Conservation (phyloP, 2,329 filamentous ascomycete species). For the Aspergillus sp. region DNA sequence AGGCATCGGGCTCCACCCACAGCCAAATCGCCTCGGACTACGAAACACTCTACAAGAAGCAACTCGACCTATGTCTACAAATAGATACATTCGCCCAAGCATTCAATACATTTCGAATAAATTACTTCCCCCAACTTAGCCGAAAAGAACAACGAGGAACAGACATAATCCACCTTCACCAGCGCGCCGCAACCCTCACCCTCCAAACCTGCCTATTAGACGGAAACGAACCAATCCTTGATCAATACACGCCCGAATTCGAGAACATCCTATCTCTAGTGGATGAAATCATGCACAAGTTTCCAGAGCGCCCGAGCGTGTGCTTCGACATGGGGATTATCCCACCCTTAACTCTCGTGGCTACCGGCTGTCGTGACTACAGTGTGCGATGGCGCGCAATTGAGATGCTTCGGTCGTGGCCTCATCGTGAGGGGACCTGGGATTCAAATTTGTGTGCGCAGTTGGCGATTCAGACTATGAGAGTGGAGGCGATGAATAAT, state of each 20-base stretch:
- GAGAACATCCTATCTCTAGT: conserved; percentile 1
- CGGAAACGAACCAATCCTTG: conserved; percentile 5
- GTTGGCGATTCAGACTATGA: conserved; percentile 28
- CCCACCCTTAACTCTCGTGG: conserved; percentile 36
- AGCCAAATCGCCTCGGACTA: neutral
- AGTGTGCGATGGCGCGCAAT: conserved; percentile 31
- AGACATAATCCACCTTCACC: conserved; percentile 20
- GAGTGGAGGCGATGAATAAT: conserved; percentile 20
- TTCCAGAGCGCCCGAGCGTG: conserved; percentile 17
- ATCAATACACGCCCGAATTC: conserved; percentile 13
- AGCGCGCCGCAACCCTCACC: conserved; percentile 7
- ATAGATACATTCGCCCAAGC: neutral
- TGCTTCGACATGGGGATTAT: conserved; percentile 34
- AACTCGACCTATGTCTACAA: neutral
- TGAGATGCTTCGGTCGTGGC: conserved; percentile 27
- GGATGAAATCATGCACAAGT: conserved; percentile 6
- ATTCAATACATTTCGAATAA: neutral
- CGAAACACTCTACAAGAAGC: neutral
- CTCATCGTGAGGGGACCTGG: conserved; percentile 40
- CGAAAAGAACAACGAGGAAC: conserved; percentile 16
- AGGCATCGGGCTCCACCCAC: neutral
- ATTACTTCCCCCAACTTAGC: neutral
- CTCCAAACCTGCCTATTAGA: conserved; percentile 17
- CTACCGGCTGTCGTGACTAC: conserved; percentile 32
- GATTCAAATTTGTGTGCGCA: conserved; percentile 37